phyloP scores from a whole-genome alignment of 2,329 filamentous ascomycete species.

The Claviceps digitariae region DNA sequence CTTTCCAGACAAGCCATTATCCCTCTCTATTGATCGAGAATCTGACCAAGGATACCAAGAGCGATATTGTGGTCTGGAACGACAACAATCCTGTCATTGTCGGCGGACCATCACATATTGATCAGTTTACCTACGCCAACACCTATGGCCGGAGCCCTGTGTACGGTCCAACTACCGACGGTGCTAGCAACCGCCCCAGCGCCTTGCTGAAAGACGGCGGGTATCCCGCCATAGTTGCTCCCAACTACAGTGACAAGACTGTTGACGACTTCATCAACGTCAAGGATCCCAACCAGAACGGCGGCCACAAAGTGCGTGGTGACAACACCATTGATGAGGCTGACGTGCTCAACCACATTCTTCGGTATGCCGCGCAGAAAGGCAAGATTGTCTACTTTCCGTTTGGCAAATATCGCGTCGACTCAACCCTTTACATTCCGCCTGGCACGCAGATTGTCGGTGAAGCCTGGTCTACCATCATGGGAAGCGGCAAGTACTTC shows the following conservation, averaged over 20 bases:
- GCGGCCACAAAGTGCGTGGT: slow-evolving; percentile 18
- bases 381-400: slow-evolving; percentile 17
- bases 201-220: slow-evolving; percentile 23
- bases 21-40: slow-evolving; percentile 31
- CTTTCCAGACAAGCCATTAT: slow-evolving; percentile 20
- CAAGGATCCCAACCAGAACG: slow-evolving; percentile 23
- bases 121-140: slow-evolving; percentile 28
- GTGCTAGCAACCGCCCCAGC: slow-evolving; percentile 19
- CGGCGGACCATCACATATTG: slow-evolving; percentile 16
- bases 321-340: slow-evolving; percentile 26
- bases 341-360: slow-evolving; percentile 22
- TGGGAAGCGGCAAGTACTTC: slow-evolving; percentile 26
- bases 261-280: slow-evolving; percentile 18
- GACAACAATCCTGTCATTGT: slow-evolving; percentile 12
- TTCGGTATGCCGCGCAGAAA: slow-evolving; percentile 21
- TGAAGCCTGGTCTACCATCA: slow-evolving; percentile 38
- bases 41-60: slow-evolving; percentile 23
- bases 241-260: slow-evolving; percentile 8
- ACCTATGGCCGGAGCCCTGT: slow-evolving; percentile 25
- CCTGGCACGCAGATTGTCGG: slow-evolving; percentile 37
- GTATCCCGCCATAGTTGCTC: slow-evolving; percentile 22
- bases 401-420: slow-evolving; percentile 15
- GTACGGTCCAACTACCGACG: slow-evolving; percentile 19
- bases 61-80: slow-evolving; percentile 17
- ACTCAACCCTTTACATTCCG: slow-evolving; percentile 14